phyloP scores from a whole-genome alignment of 805 yeast genomes.

The Blastobotrys americana region DNA sequence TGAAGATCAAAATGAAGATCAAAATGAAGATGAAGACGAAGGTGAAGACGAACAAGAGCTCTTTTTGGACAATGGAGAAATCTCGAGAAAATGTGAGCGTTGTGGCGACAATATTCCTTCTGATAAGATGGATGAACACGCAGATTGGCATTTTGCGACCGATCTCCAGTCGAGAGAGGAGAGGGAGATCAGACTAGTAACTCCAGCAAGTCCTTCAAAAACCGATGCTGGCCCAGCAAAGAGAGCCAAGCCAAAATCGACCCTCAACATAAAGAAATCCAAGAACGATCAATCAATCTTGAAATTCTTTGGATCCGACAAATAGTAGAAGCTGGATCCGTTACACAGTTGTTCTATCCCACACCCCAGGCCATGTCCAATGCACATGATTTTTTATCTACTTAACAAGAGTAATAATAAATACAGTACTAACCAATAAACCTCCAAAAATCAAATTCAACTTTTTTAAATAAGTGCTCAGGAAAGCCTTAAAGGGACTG shows the following conservation, averaged over 20 bases:
- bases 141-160: conserved; percentile 37
- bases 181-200: conserved; percentile 52
- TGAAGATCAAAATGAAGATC: not conserved
- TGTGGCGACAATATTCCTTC: conserved; percentile 23
- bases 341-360: no score
- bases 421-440: not conserved
- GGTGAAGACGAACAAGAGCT: conserved; percentile 8
- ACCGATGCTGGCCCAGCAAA: not conserved
- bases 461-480: no score
- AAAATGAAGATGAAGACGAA: not conserved
- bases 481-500: no score
- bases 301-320: not conserved
- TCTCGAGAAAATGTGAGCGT: conserved; percentile 21
- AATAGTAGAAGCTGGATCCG: no score
- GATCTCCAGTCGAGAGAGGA: conserved; percentile 19
- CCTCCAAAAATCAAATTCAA: conserved; percentile 1
- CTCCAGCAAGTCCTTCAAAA: not conserved
- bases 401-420: not conserved
- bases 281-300: conserved; percentile 2
- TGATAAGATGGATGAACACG: conserved; percentile 28
- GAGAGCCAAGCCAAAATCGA: not conserved
- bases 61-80: conserved; percentile 10
- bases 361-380: no score
- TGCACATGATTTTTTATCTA: not conserved
- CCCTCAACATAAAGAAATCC: not conserved